These are phyloP conservation scores for Xylaria sp. DNA, from an alignment of 2,329 filamentous ascomycete genomes.

Conservation along the genomic window DNA sequence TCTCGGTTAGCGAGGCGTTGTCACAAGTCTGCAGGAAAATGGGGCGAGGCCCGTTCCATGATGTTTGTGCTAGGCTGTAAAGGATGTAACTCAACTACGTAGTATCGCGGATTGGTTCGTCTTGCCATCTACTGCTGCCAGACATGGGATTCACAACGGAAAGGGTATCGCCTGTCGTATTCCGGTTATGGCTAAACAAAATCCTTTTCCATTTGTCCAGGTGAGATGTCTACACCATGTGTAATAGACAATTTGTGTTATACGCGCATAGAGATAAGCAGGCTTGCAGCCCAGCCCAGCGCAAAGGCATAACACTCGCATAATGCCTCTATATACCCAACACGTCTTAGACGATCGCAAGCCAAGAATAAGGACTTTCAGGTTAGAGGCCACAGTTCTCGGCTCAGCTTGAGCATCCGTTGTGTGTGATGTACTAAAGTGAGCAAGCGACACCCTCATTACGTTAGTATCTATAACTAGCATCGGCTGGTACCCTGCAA, in stretches of 20 bases:
- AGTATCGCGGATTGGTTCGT: slow-evolving; percentile 14
- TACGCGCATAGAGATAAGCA: neutral
- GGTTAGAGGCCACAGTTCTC: neutral
- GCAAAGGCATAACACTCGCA: neutral
- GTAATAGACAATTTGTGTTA: neutral
- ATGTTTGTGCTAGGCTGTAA: slow-evolving; percentile 19
- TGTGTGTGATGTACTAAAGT: slow-evolving; percentile 25
- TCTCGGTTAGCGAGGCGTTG: slow-evolving; percentile 32
- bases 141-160: neutral
- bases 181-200: neutral
- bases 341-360: neutral
- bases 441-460: slow-evolving; percentile 10
- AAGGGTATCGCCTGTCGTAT: neutral
- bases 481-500: neutral
- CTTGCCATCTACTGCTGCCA: slow-evolving; percentile 7
- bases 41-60: slow-evolving; percentile 24
- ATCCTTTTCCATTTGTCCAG: neutral
- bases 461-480: slow-evolving; percentile 4
- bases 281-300: neutral
- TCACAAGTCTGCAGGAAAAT: slow-evolving; percentile 27
- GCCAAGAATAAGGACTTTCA: slow-evolving; percentile 14
- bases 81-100: slow-evolving; percentile 17
- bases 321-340: slow-evolving; percentile 3
- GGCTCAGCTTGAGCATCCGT: slow-evolving; percentile 22
- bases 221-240: neutral